phyloP scores from a whole-genome alignment of 2,329 filamentous ascomycete genomes.

The Talaromyces sp. region DNA sequence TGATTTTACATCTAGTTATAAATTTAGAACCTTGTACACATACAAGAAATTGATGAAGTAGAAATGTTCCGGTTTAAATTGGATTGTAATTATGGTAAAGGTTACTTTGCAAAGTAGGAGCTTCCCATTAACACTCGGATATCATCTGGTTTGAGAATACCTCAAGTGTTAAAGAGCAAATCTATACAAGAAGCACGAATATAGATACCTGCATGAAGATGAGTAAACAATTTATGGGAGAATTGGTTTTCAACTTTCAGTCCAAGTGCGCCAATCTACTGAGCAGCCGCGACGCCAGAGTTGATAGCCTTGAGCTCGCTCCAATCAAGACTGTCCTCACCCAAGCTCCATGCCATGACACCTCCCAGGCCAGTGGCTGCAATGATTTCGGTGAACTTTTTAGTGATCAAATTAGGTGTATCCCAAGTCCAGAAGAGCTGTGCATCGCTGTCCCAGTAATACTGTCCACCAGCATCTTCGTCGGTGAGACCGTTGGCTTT shows the following conservation, averaged over 20 bases:
- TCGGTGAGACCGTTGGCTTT: slow-evolving; percentile 57
- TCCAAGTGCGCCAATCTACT: background rate
- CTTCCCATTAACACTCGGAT: too few species aligned
- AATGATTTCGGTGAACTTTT: slow-evolving; percentile 64
- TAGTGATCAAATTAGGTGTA: slow-evolving; percentile 57
- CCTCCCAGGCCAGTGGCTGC: slow-evolving; percentile 60
- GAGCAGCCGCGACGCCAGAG: slow-evolving; percentile 27
- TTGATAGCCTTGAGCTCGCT: slow-evolving; percentile 48
- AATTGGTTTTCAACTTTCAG: too few species aligned
- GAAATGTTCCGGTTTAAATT: background rate
- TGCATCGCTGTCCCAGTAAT: slow-evolving; percentile 63
- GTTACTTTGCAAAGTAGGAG: background rate
- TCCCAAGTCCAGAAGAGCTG: slow-evolving; percentile 74
- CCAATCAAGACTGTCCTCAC: slow-evolving; percentile 59
- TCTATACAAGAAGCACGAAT: background rate
- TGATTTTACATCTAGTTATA: too few species aligned
- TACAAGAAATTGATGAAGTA: background rate
- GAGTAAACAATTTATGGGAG: background rate
- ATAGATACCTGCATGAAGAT: background rate
- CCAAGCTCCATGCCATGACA: slow-evolving; percentile 73
- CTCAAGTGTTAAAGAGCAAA: background rate
- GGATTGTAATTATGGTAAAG: background rate
- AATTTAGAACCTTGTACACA: background rate
- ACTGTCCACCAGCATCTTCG: slow-evolving; percentile 60
- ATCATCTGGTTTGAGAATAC: background rate